Evolutionary conservation across 2,329 filamentous ascomycete species (phyloP).

Genomic region (Erysiphe pulchra): DNA sequence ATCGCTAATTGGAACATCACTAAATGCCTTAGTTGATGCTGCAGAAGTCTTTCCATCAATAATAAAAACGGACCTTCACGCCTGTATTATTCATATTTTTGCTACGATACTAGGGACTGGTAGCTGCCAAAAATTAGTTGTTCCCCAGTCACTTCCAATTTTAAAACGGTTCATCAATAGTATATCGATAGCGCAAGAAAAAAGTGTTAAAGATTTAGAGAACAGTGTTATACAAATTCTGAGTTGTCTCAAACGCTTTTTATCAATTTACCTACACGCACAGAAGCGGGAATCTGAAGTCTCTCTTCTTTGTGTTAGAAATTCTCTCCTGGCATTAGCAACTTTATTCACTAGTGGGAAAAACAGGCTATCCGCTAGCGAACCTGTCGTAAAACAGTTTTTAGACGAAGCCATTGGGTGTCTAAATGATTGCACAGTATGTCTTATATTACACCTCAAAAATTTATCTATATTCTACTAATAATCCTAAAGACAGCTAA

Average conservation of each 20-base stretch:
- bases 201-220: constrained; percentile 15
- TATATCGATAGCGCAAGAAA: constrained; percentile 27
- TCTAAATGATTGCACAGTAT: constrained; percentile 47
- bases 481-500: constrained; percentile 37
- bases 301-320: constrained; percentile 74
- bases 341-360: constrained; percentile 66
- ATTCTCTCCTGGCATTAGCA: constrained; percentile 66
- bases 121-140: constrained; percentile 63
- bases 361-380: constrained; percentile 45
- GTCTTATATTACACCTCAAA: constrained; percentile 2
- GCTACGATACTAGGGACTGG: constrained; percentile 75
- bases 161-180: constrained; percentile 73
- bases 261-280: constrained; percentile 51
- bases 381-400: constrained; percentile 49
- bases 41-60: constrained; percentile 89
- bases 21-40: constrained; percentile 78
- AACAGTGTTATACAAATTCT: constrained; percentile 33
- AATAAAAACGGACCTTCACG: constrained; percentile 87
- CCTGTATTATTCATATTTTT: constrained; percentile 92
- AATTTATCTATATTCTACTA: not conserved
- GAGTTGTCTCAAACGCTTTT: constrained; percentile 58
- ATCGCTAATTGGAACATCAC: constrained; percentile 48
- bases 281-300: constrained; percentile 51
- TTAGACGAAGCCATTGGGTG: constrained; percentile 68
- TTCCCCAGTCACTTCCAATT: constrained; percentile 72